Percentiles rank a stretch among this genome's conserved stretches.
Evolutionary conservation across 331 rosid species (phyloP).

Genomic region (Malus hybrid): DNA sequence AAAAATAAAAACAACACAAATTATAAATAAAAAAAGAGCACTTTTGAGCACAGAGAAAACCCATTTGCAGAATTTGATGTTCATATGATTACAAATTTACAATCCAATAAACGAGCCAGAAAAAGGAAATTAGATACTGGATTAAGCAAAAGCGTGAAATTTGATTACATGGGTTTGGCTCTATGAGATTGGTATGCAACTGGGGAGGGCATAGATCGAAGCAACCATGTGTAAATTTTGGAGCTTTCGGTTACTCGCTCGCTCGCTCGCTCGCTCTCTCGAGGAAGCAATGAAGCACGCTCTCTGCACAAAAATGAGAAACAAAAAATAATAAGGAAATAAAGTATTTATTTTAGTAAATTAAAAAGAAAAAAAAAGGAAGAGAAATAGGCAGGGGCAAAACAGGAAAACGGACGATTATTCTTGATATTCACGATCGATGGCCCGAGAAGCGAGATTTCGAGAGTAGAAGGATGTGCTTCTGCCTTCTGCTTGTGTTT

Average conservation of each 20-base stretch:
- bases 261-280: slow-evolving; percentile 14
- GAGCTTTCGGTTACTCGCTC: slow-evolving; percentile 25
- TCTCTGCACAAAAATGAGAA: slow-evolving; percentile 14
- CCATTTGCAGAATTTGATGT: slow-evolving; percentile 23
- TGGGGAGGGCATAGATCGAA: slow-evolving; percentile 44
- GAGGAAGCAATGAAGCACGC: slow-evolving; percentile 27
- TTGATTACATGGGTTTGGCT: slow-evolving; percentile 59
- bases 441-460: slow-evolving; percentile 57
- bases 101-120: slow-evolving; percentile 18
- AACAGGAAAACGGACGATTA: slow-evolving; percentile 23
- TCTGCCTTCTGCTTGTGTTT: slow-evolving; percentile 10
- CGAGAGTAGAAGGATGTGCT: slow-evolving; percentile 20
- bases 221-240: slow-evolving; percentile 37
- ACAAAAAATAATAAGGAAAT: background rate
- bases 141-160: background rate
- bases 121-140: background rate
- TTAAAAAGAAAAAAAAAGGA: background rate
- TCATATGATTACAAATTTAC: slow-evolving; percentile 7
- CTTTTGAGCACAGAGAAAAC: slow-evolving; percentile 13
- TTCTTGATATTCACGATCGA: slow-evolving; percentile 39
- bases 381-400: slow-evolving; percentile 17
- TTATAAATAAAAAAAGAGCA: slow-evolving; percentile 6
- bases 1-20: slow-evolving; percentile 21
- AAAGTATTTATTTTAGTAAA: background rate
- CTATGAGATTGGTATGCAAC: slow-evolving; percentile 35